phyloP scores from a whole-genome alignment of 73 alveolate species.

The Halteria grandinella region DNA sequence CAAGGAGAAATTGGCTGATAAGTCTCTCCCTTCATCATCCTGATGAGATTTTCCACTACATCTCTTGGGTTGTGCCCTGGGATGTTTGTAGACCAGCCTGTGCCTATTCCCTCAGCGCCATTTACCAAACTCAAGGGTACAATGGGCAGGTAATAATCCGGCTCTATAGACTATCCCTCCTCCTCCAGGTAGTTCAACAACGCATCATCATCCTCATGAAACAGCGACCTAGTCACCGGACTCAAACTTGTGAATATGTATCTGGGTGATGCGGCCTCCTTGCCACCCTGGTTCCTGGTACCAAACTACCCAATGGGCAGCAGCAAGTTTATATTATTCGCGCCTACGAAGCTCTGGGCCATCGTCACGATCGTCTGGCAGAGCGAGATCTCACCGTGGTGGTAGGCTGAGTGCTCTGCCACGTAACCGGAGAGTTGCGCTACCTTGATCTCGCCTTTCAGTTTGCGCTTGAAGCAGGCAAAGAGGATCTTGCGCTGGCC shows the following conservation, averaged over 20 bases:
- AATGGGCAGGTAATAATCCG: conserved; percentile 95
- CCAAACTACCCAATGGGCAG: conserved; percentile 99
- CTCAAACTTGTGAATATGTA: conserved; percentile 92
- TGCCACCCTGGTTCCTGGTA: conserved; percentile 97
- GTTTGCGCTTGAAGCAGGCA: conserved; percentile 91
- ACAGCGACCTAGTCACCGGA: conserved; percentile 81
- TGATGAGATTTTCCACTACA: conserved; percentile 80
- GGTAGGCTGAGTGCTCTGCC: conserved; percentile 98
- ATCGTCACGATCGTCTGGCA: conserved; percentile 96
- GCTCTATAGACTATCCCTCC: conserved; percentile 97
- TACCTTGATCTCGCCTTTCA: conserved; percentile 95
- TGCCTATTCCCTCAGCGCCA: conserved; percentile 99
- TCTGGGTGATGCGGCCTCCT: conserved; percentile 99
- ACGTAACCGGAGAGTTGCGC: conserved; percentile 98
- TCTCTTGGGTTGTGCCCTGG: conserved; percentile 96
- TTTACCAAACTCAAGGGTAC: conserved; percentile 94
- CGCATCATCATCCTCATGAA: conserved; percentile 92
- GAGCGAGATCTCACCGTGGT: conserved; percentile 97
- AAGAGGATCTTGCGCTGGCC: conserved; percentile 95
- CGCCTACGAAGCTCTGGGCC: conserved; percentile 99
- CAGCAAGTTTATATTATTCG: conserved; percentile 96
- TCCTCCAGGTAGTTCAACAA: conserved; percentile 88
- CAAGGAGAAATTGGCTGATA: conserved; percentile 91
- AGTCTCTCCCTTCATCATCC: conserved; percentile 72
- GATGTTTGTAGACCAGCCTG: conserved; percentile 98